These are phyloP conservation scores for Debaryomyces castellii DNA, from an alignment of 805 yeast genomes.

Conservation along the genomic window DNA sequence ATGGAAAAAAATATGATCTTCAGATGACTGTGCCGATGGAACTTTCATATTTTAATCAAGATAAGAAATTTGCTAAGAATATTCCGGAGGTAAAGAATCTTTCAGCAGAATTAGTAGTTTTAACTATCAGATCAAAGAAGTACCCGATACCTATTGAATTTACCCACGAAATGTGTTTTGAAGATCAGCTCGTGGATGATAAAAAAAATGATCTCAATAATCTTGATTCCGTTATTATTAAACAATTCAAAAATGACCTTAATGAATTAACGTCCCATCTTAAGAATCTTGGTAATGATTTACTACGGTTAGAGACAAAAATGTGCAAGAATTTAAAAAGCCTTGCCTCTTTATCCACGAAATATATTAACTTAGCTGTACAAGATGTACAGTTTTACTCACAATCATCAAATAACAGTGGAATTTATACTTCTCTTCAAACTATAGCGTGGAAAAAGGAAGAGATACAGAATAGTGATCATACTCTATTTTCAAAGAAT, in stretches of 20 bases:
- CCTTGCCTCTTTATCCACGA: slow-evolving; percentile 32
- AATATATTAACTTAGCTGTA: slow-evolving; percentile 30
- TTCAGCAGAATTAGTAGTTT: slow-evolving; percentile 33
- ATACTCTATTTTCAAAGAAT: slow-evolving; percentile 25
- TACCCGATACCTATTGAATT: slow-evolving; percentile 39
- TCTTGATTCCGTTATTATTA: slow-evolving; percentile 33
- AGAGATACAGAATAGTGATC: slow-evolving; percentile 9
- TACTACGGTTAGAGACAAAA: slow-evolving; percentile 32
- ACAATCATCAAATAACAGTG: slow-evolving; percentile 14
- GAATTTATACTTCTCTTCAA: slow-evolving; percentile 19
- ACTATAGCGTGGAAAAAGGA: slow-evolving; percentile 31
- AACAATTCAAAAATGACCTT: slow-evolving; percentile 28
- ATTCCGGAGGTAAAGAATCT: slow-evolving; percentile 35
- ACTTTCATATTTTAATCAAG: slow-evolving; percentile 22
- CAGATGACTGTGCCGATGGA: slow-evolving; percentile 32
- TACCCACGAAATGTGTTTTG: slow-evolving; percentile 39
- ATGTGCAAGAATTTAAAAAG: slow-evolving; percentile 36
- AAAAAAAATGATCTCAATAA: slow-evolving; percentile 20
- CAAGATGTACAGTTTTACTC: slow-evolving; percentile 16
- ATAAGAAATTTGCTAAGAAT: slow-evolving; percentile 4
- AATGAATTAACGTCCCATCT: slow-evolving; percentile 26
- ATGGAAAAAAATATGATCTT: slow-evolving; percentile 9
- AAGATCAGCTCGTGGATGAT: slow-evolving; percentile 29
- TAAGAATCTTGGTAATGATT: slow-evolving; percentile 33
- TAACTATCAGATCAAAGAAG: slow-evolving; percentile 34